Base-by-base conservation (phyloP, 768 basidiomycete species). In the Boletus sensibilis region DNA sequence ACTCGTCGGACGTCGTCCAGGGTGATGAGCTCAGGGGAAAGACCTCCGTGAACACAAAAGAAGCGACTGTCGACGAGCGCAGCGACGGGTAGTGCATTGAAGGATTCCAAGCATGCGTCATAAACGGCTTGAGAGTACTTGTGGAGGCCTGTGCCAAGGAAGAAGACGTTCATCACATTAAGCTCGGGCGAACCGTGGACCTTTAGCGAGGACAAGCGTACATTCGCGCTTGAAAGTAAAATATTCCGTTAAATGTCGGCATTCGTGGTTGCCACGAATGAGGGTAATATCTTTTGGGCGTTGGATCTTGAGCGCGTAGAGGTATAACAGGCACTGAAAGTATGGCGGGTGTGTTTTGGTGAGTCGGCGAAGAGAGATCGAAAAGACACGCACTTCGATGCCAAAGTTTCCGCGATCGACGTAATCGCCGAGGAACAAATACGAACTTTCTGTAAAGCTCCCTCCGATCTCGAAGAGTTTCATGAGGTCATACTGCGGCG, bases 151-250 rank as follows among this genome's bases (percentile, higher is more conserved):
- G 53, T 47, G 12, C 14, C 57, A 51, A 57, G 58, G 58, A 53
- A 63, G 40, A 56, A 56, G 49, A 46, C 18, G 25, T 37, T 25
- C 13, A 20, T 55, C 44, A 56, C 29, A 42, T 47, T 64, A 42
- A 62, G 57, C 38, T 37, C 14, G 40, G 31, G 38, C 9, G 25
- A 50, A 56, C 37, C n/a, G 55, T 44, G 34, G 51, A 49, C 44
- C 35, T 18, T 35, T 45, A 49, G 51, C 46, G n/a, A 34, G 46
- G 27, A 61, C 33, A 45, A 33, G 73, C 86, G 74, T 64, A 95
- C 89, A 90, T 88, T 98, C 96, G 59, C 92, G 88, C 76, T 94
- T 95, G 79, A 98, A 98, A 10, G 96, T 98, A 68, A 98, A 98
- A 72, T 95, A 97, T 74, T 95, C 94, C 2, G 96, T 98, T 45